Evolutionary conservation across 768 basidiomycete species (phyloP), one percentile per base, ranked within the genome.

Genomic region (Postia placenta): DNA sequence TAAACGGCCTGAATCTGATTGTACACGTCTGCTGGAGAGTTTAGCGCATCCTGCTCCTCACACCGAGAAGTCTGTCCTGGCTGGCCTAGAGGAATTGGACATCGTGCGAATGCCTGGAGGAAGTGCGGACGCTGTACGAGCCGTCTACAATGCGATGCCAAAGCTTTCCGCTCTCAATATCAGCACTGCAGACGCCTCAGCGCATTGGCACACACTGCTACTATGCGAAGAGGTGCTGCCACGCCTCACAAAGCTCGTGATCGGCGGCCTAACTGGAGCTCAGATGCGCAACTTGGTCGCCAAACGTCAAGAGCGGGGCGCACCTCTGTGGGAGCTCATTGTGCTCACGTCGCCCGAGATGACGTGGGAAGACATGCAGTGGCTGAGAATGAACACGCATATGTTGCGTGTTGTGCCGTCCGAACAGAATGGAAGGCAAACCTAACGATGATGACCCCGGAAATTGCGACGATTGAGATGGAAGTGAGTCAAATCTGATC

Each of bases 1-100:
- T 48, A n/a, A n/a, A n/a, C n/a, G n/a, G n/a, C 75, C 79, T 40
- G 60, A 67, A 1, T 71, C 68, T 12, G 83, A 87, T 53, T 84
- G 73, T 56, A 70, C 70, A 4, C 65, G 70, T 0, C 67, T 87
- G 45, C 69, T 75, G 22, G 52, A 59, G 28, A 68, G 71, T 43
- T 70, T 87, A 19, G 62, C 71, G n/a, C 57, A 48, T 4, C 71
- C 74, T 1, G 62, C 17, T 41, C 68, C 42, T 11, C n/a, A 47
- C 35, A 35, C 43, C 39, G 61, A 62, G 12, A 69, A 72, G 48
- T 73, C 75, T 11, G 45, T 82, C 9, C 70, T 86, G 36, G 64
- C 63, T 14, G 68, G 69, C 15, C 61, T 88, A 39, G 68, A 76
- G 45, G 63, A 68, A 47, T 67, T 87, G 44, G 79, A 79, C 58